These are phyloP conservation scores for Scopulariopsis brevicaulis DNA, from an alignment of 2,329 filamentous ascomycete species.

Conservation along the genomic window DNA sequence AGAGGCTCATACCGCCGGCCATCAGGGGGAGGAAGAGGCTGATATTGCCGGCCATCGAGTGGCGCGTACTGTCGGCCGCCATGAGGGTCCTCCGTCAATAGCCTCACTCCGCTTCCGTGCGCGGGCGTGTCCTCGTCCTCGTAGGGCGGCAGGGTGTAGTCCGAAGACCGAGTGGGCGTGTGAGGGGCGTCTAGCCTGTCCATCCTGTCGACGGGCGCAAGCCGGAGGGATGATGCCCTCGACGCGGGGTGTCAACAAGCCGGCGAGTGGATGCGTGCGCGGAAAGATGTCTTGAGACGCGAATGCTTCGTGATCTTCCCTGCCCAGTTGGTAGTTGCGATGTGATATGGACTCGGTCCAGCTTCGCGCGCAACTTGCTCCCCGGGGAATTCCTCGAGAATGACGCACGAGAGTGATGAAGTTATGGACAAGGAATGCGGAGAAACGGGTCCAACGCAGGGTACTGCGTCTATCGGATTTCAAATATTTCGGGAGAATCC, in stretches of 20 bases:
- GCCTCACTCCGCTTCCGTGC: conserved; percentile 38
- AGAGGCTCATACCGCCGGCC: too few relatives aligned
- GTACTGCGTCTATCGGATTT: too few relatives aligned
- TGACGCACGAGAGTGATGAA: too few relatives aligned
- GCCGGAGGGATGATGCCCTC: neutral
- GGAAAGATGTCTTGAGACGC: neutral
- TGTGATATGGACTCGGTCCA: neutral
- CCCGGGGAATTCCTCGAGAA: too few relatives aligned
- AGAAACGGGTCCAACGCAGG: too few relatives aligned
- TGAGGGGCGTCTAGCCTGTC: neutral
- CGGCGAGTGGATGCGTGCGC: neutral
- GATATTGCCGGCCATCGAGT: too few relatives aligned
- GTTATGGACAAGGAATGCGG: too few relatives aligned
- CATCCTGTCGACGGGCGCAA: neutral
- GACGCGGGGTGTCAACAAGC: neutral
- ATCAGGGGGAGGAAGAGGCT: too few relatives aligned
- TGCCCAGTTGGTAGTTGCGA: too few relatives aligned
- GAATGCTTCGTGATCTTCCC: neutral
- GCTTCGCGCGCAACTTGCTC: too few relatives aligned
- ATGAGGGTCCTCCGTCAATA: conserved; percentile 48
- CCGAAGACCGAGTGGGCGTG: conserved; percentile 36
- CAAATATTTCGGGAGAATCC: neutral
- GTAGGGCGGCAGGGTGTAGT: conserved; percentile 46
- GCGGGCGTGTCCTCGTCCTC: conserved; percentile 34
- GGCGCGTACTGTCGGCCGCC: conserved; percentile 44